Evolutionary conservation across 1,284 basidiomycete genomes (phyloP).

Genomic region (Vanrija pseudolonga): DNA sequence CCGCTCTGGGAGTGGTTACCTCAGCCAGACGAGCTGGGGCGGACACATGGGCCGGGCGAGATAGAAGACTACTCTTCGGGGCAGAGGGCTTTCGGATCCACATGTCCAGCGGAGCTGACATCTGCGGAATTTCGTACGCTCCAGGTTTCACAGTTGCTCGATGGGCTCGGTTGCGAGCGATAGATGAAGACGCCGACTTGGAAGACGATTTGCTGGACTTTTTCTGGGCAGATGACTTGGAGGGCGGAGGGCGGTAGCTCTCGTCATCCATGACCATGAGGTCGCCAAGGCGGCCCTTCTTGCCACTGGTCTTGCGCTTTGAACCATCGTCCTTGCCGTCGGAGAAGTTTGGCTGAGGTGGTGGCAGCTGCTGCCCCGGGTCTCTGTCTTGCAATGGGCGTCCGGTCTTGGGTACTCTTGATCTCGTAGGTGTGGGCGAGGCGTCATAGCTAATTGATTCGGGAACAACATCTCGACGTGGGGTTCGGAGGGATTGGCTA

Average conservation of each 20-base stretch:
- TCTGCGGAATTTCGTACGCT: slow-evolving; percentile 16
- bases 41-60: no score
- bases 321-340: neutral
- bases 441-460: no score
- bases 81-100: slow-evolving; percentile 7
- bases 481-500: no score
- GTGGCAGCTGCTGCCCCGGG: neutral
- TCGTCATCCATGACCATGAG: slow-evolving; percentile 7
- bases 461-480: no score
- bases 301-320: neutral
- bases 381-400: neutral
- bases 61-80: no score
- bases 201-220: neutral
- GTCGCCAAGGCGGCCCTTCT: neutral
- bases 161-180: neutral
- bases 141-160: slow-evolving; percentile 6
- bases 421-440: no score
- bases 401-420: no score
- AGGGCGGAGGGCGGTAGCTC: slow-evolving; percentile 8
- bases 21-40: no score
- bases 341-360: neutral
- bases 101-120: slow-evolving; percentile 17
- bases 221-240: neutral
- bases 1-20: no score
- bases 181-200: neutral